Evolutionary conservation across 2,329 filamentous ascomycete genomes (phyloP).

Genomic region (Alternaria sp.): DNA sequence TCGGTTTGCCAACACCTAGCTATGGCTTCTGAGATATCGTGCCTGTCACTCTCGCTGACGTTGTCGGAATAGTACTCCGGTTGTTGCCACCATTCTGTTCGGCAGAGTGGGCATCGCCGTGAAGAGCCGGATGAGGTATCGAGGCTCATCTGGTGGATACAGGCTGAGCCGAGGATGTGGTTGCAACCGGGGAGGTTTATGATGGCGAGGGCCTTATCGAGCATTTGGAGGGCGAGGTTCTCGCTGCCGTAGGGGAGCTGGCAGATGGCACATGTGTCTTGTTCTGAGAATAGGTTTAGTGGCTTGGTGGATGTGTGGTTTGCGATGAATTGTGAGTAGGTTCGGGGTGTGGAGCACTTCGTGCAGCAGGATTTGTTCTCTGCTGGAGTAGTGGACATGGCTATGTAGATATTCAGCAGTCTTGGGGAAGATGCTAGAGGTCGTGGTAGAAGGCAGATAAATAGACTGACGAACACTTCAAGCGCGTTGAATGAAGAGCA

Average conservation of each 20-base stretch:
- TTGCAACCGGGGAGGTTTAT: neutral
- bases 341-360: neutral
- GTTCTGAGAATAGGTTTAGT: neutral
- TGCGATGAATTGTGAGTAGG: neutral
- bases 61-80: neutral
- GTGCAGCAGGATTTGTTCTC: neutral
- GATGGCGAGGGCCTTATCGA: neutral
- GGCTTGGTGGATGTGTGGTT: neutral
- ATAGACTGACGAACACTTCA: neutral
- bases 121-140: neutral
- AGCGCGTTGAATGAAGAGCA: neutral
- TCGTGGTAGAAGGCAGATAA: neutral
- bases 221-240: neutral
- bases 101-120: neutral
- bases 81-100: neutral
- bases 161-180: neutral
- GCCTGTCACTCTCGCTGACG: neutral
- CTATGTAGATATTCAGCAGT: neutral
- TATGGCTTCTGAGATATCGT: neutral
- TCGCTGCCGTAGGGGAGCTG: neutral
- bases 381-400: neutral
- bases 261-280: neutral
- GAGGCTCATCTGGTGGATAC: neutral
- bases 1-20: neutral
- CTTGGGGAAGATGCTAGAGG: neutral